Evolutionary conservation across 768 basidiomycete genomes (phyloP).

Genomic region (Boletus vinaceobasis): DNA sequence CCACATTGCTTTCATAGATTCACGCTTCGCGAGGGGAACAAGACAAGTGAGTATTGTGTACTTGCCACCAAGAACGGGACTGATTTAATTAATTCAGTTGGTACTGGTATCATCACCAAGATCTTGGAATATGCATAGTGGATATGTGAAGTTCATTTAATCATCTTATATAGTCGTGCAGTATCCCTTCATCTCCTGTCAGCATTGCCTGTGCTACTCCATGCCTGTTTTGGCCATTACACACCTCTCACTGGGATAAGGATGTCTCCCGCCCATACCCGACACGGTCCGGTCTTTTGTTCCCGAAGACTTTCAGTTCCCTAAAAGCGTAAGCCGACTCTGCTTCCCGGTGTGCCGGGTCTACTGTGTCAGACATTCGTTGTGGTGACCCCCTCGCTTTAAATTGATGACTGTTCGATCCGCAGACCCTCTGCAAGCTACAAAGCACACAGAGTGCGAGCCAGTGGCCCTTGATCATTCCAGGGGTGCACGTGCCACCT

Average conservation of each 20-base stretch:
- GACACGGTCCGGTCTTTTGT: neutral
- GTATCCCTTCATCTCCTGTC: constrained; percentile 21
- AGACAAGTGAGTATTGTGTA: constrained; percentile 60
- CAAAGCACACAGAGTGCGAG: no score
- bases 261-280: neutral
- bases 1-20: constrained; percentile 41
- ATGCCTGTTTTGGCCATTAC: neutral
- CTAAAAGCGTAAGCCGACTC: neutral
- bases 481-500: neutral
- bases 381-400: no score
- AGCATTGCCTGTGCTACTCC: constrained; percentile 13
- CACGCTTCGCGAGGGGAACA: constrained; percentile 93
- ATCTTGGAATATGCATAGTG: constrained; percentile 49
- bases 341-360: no score
- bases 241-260: neutral
- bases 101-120: constrained; percentile 92
- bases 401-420: no score
- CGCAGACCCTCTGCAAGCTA: no score
- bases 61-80: neutral
- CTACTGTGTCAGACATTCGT: no score
- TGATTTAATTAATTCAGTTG: constrained; percentile 49
- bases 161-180: constrained; percentile 17
- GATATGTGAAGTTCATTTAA: constrained; percentile 12
- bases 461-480: neutral
- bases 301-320: neutral